Percentiles rank a stretch among this genome's conserved stretches.
Evolutionary conservation across 345 rosid species (phyloP).

Genomic region (Melaleuca alternifolia): DNA sequence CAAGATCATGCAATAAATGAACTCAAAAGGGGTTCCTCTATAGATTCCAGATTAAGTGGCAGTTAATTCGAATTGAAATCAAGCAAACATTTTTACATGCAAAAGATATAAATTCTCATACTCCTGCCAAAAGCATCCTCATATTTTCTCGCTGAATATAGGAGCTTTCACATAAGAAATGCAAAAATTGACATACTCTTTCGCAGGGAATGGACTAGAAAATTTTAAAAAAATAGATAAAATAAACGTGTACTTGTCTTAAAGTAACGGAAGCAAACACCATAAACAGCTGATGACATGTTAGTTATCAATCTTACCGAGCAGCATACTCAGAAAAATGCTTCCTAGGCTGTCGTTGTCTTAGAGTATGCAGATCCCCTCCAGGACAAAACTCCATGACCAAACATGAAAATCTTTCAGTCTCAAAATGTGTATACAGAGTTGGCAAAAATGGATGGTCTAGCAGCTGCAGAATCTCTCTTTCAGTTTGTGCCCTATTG

Average conservation of each 20-base stretch:
- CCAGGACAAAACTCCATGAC: slow-evolving; percentile 99
- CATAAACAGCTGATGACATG: not conserved
- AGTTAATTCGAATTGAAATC: not conserved
- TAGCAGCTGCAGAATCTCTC: slow-evolving; percentile 88
- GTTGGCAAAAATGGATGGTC: slow-evolving; percentile 99
- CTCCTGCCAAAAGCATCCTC: not conserved
- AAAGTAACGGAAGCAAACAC: not conserved
- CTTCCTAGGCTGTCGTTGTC: slow-evolving; percentile 96
- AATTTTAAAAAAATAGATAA: not conserved
- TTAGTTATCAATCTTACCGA: slow-evolving; percentile 36
- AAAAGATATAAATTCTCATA: not conserved
- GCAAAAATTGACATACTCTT: not conserved
- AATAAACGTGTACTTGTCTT: not conserved
- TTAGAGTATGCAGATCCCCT: slow-evolving; percentile 87
- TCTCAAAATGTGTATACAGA: slow-evolving; percentile 89
- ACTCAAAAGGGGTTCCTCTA: not conserved
- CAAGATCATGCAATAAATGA: not conserved
- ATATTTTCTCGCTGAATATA: not conserved
- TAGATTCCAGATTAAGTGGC: not conserved
- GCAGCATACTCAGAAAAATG: slow-evolving; percentile 98
- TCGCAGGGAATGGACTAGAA: not conserved
- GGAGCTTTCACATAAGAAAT: not conserved
- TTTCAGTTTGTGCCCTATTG: slow-evolving; percentile 92
- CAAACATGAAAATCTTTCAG: slow-evolving; percentile 90
- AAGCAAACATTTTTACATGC: not conserved